Conservation (phyloP, 495 filamentous ascomycete species). For the Penicillium paxilli region DNA sequence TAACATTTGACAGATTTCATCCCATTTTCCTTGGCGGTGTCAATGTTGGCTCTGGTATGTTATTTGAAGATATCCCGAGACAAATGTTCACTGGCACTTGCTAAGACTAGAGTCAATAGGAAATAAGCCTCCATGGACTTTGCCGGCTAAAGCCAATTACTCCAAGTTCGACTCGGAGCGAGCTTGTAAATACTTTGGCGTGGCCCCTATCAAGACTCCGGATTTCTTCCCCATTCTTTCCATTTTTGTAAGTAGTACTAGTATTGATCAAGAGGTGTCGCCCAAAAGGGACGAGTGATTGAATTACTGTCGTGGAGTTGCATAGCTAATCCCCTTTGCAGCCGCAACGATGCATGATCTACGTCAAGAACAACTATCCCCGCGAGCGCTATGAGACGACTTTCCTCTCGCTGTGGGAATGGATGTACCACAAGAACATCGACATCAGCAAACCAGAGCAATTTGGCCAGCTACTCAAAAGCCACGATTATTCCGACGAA, state of each 20-base stretch:
- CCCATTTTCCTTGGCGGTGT: conserved; percentile 76
- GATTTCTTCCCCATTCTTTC: conserved; percentile 53
- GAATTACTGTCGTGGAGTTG: too few relatives aligned
- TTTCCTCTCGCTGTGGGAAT: conserved; percentile 45
- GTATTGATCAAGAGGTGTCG: too few relatives aligned
- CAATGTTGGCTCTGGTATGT: conserved; percentile 60
- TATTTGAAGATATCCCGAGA: not conserved
- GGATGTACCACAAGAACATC: conserved; percentile 46
- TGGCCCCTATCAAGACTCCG: conserved; percentile 43
- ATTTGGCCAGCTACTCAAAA: conserved; percentile 31
- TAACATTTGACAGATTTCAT: conserved; percentile 51
- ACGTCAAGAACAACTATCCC: conserved; percentile 57
- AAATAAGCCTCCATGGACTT: conserved; percentile 72
- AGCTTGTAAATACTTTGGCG: conserved; percentile 55
- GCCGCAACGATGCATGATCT: conserved; percentile 64
- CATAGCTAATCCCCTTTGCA: conserved; percentile 20
- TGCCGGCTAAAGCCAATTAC: conserved; percentile 65
- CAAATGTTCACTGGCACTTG: not conserved
- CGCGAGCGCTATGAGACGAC: conserved; percentile 38
- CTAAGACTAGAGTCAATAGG: too few relatives aligned
- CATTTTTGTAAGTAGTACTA: conserved; percentile 42
- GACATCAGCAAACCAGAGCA: conserved; percentile 51
- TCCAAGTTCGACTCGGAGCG: conserved; percentile 52
- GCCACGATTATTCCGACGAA: conserved; percentile 33
- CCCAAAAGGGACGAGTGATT: too few relatives aligned